Conservation (phyloP, 2,329 filamentous ascomycete genomes). For the Fusarium sulawesiense region DNA sequence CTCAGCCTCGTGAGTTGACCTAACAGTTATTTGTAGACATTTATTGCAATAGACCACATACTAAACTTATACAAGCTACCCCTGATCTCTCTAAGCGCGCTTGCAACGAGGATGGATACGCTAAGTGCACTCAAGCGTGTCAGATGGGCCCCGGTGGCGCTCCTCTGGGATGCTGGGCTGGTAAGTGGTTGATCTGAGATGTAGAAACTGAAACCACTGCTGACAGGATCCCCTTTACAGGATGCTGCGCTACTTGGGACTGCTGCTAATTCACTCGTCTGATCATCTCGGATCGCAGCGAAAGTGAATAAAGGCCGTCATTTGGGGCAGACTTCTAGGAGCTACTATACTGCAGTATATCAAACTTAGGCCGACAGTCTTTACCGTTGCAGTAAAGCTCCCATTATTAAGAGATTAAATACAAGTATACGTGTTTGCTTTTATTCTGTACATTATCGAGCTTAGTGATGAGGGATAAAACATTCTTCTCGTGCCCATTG, state of each 20-base stretch:
- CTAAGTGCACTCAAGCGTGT: background rate
- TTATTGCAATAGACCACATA: background rate
- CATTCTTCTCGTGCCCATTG: too few relatives aligned
- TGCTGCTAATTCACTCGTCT: background rate
- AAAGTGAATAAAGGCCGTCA: background rate
- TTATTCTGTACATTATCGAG: too few relatives aligned
- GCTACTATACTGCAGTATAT: background rate
- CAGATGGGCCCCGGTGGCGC: background rate
- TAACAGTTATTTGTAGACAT: background rate
- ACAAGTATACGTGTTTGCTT: too few relatives aligned
- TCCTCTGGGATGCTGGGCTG: background rate
- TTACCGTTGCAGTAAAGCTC: background rate
- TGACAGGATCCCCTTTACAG: background rate
- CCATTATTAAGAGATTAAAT: too few relatives aligned
- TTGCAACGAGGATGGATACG: background rate
- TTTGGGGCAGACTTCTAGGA: background rate
- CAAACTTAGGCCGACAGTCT: background rate
- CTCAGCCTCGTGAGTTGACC: background rate
- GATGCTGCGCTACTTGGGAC: background rate
- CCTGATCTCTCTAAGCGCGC: background rate
- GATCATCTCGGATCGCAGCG: too few relatives aligned
- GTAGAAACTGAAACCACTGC: accelerated
- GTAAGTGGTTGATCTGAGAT: background rate
- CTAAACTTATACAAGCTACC: background rate
- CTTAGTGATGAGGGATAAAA: too few relatives aligned